Conservation (phyloP, 805 yeast species). For the Cyberlindnera mrakii region DNA sequence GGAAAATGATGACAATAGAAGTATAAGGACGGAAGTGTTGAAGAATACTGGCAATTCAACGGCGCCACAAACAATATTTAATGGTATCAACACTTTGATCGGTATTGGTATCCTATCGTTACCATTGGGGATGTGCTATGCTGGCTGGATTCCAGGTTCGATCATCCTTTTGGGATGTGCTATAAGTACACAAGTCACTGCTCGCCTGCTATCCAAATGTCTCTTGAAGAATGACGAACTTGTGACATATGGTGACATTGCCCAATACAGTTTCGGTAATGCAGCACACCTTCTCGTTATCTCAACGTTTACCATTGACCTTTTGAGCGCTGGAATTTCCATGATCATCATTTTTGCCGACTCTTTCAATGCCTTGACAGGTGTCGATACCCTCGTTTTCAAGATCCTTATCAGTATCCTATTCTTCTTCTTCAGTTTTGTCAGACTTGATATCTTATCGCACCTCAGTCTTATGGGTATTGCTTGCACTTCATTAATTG, state of each 20-base stretch:
- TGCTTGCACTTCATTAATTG: constrained; percentile 44
- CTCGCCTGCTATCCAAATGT: constrained; percentile 46
- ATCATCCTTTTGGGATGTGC: constrained; percentile 39
- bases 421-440: constrained; percentile 43
- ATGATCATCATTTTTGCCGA: constrained; percentile 56
- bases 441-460: constrained; percentile 51
- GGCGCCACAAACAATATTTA: constrained; percentile 69
- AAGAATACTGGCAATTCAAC: constrained; percentile 41
- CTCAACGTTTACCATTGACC: constrained; percentile 46
- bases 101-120: constrained; percentile 73
- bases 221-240: constrained; percentile 33
- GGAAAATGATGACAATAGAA: constrained; percentile 6
- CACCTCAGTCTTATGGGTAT: constrained; percentile 52
- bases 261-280: constrained; percentile 42
- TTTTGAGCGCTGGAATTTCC: constrained; percentile 55
- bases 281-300: constrained; percentile 39
- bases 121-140: constrained; percentile 59
- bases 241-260: constrained; percentile 56
- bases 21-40: constrained; percentile 12
- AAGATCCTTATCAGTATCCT: constrained; percentile 34
- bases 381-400: constrained; percentile 31
- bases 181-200: constrained; percentile 45
- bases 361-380: constrained; percentile 47
- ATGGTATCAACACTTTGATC: constrained; percentile 68
- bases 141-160: constrained; percentile 61